phyloP scores from a whole-genome alignment of 75 land plant genomes.

The Sequoia sempervirens region DNA sequence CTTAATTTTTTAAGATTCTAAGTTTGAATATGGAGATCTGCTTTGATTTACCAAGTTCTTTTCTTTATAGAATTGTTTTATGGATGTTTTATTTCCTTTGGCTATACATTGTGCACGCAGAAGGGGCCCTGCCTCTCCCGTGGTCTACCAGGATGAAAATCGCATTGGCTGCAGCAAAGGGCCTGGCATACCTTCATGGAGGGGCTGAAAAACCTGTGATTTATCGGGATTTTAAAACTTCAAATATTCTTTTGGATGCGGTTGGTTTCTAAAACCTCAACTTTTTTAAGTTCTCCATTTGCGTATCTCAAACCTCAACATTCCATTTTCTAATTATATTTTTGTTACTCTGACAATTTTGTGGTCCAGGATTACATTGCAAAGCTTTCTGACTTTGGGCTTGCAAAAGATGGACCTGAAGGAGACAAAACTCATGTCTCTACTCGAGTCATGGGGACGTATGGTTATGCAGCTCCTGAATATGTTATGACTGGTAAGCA shows the following conservation, averaged over 20 bases:
- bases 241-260: conserved; percentile 47
- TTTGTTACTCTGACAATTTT: neutral
- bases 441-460: conserved; percentile 65
- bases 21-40: neutral
- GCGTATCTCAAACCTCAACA: neutral
- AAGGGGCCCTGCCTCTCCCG: conserved; percentile 22
- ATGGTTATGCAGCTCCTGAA: conserved; percentile 68
- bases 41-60: neutral
- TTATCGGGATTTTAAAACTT: conserved; percentile 36
- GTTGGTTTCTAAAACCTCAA: conserved; percentile 16
- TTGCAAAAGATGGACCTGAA: conserved; percentile 55
- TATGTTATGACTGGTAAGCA: conserved; percentile 59
- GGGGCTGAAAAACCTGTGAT: conserved; percentile 56
- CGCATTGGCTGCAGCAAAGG: conserved; percentile 61
- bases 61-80: neutral
- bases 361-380: conserved; percentile 58
- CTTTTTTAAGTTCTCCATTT: neutral
- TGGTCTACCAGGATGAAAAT: conserved; percentile 68
- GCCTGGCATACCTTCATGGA: conserved; percentile 64
- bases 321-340: neutral
- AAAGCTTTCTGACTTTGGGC: conserved; percentile 82
- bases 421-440: conserved; percentile 64
- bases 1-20: neutral
- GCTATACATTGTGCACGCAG: conserved; percentile 6
- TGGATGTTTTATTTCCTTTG: conserved; percentile 4